Evolutionary conservation across 208 protist genomes (phyloP), one percentile per base, ranked within the genome.

Genomic region (Trichomonas vaginalis): DNA sequence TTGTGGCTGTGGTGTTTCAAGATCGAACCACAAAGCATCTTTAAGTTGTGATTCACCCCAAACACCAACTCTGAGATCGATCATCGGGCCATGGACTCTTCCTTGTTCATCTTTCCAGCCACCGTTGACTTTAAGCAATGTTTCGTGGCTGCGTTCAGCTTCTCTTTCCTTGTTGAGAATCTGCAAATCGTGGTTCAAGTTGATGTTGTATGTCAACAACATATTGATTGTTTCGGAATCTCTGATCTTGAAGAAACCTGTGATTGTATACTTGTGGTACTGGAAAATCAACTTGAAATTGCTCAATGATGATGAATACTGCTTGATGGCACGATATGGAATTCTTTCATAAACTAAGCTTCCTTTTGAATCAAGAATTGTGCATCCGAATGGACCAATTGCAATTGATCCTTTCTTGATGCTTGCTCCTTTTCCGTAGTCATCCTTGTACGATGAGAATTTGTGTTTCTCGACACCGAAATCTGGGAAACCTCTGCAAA

Each of bases 51-150:
- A 27, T n/a, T 70, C 56, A 27, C 56, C 56, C 56, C 56, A 70
- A 70, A 45, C 40, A 92, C 40, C 42, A 51, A 92, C 39, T 39
- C 27, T n/a, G 45, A 92, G 56, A 51, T 92, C 86, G 27, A 92
- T 40, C 86, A 92, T 92, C 39, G n/a, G 0, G 14, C 14, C 17
- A 10, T 45, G 40, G 10, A 92, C 23, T 40, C 42, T 51, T 35
- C 86, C 86, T 10, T 92, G 42, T 92, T 92, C 86, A 92, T 92
- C 86, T n/a, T 48, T 51, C 42, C 27, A 92, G 14, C 86, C 86
- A 23, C 86, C 86, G 15, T 12, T 35, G 17, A 92, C 27, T 92
- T 45, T 92, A n/a, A 48, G 42, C 35, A 32, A 17, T 48, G 45
- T 92, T 48, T 92, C 86, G 0, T 49, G 14, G n/a, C 1, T 27